Evolutionary conservation across 1,284 basidiomycete genomes (phyloP), one percentile per base, ranked within the genome.

Genomic region (Tetrapyrgos nigripes): DNA sequence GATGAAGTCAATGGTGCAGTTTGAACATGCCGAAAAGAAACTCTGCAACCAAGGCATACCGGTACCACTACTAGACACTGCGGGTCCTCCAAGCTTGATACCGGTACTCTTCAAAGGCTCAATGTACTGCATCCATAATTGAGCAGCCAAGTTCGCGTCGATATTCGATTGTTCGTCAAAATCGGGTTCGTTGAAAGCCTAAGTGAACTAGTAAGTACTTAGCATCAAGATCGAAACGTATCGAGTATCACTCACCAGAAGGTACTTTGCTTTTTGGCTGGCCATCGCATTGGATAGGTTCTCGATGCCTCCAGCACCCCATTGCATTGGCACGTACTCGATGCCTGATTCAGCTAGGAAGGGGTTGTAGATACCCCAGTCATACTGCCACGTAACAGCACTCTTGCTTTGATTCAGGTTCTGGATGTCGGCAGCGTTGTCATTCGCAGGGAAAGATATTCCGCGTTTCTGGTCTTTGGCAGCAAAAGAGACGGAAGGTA

Each of bases 41-140:
- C 79, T 67, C 46, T 74, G 58, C 65, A 91, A 71, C 81, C 82
- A 93, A 8, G 76, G 74, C 46, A 77, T 70, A 43, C 88, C 91
- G 35, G 76, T 78, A 0, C 79, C 76, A 24, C 79, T 80, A 19
- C 81, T 84, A 33, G 88, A 89, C 43, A 86, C 83, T 23, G 88
- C 86, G 14, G 91, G 90, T n/a, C 80, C 80, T 60, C 87, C 83
- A 21, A 89, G 76, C 33, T 79, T 72, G 62, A 87, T 79, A 5
- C 88, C 89, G 11, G 66, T 57, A 17, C 23, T 58, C 61, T 80
- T 79, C 60, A 91, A 73, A 17, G 88, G 88, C 50, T 86, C 70
- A 51, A 91, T 81, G 70, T 87, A 82, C 68, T 85, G 72, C 68
- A 79, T 81, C 88, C 88, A 93, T 47, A 88, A 73, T 6, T 70